A percentile compares a stretch with the other conserved stretches of the same genome.
Conservation (phyloP, 441 rosid genomes). For the Pelargonium cotyledonis region DNA sequence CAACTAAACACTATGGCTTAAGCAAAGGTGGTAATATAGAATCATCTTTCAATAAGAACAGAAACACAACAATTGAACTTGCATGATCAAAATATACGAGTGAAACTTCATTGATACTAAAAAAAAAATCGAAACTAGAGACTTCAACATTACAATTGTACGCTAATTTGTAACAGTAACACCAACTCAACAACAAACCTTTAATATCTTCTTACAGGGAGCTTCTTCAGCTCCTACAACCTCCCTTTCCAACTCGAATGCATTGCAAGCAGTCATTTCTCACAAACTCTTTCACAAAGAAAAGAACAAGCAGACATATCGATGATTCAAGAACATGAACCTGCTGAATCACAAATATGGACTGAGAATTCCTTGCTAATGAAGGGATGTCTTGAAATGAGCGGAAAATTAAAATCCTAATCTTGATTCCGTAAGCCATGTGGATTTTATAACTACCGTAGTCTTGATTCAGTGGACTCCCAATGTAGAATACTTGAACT, state of each 20-base stretch:
- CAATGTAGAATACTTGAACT: background rate
- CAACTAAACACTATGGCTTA: no score
- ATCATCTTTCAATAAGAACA: no score
- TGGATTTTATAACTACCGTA: conserved; percentile 7
- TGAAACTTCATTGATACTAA: no score
- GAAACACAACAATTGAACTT: no score
- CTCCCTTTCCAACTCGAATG: conserved; percentile 1
- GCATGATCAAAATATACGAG: no score
- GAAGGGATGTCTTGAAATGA: background rate
- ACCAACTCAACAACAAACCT: no score
- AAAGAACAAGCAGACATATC: conserved; percentile 11
- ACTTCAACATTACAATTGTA: no score
- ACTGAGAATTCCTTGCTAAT: background rate
- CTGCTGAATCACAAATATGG: conserved; percentile 9
- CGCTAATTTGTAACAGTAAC: no score
- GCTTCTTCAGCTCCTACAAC: no score
- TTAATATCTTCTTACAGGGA: no score
- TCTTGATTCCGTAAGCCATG: conserved; percentile 7
- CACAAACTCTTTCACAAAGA: conserved; percentile 5
- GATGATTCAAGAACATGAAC: conserved; percentile 10
- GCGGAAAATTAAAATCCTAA: background rate
- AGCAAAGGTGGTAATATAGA: no score
- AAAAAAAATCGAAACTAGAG: no score
- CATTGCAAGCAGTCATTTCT: conserved; percentile 13
- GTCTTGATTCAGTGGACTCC: background rate